Evolutionary conservation across 768 basidiomycete species (phyloP).

Genomic region (Suillus clintonianus): DNA sequence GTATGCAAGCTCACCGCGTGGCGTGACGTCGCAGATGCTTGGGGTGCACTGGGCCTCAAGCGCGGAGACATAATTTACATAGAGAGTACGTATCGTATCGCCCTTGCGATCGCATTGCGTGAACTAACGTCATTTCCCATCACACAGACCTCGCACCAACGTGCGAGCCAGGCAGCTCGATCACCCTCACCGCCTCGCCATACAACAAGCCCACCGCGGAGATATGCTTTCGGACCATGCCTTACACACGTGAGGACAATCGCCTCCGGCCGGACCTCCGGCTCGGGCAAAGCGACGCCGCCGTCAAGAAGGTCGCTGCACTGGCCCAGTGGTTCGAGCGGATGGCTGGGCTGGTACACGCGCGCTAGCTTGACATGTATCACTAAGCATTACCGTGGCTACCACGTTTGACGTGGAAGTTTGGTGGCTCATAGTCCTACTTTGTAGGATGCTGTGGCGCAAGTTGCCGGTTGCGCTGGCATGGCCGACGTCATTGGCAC

Average conservation of each 20-base stretch:
- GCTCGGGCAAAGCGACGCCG: constrained; percentile 67
- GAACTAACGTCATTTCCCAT: neutral
- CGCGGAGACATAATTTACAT: constrained; percentile 74
- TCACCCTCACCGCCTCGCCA: constrained; percentile 68
- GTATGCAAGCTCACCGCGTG: constrained; percentile 78
- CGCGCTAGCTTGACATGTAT: neutral
- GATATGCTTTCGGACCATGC: constrained; percentile 82
- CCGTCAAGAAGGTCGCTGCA: constrained; percentile 64
- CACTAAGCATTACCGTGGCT: neutral
- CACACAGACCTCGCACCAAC: constrained; percentile 53
- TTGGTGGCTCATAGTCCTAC: neutral
- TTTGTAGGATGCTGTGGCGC: neutral
- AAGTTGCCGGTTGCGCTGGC: neutral
- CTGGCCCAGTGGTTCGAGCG: constrained; percentile 72
- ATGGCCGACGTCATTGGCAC: neutral
- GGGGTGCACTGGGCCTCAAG: constrained; percentile 61
- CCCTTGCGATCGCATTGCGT: neutral
- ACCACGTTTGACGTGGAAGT: neutral
- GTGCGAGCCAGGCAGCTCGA: constrained; percentile 44
- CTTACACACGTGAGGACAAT: constrained; percentile 58
- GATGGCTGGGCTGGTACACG: constrained; percentile 62
- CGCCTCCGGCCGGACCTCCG: constrained; percentile 71
- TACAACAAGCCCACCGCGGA: constrained; percentile 59
- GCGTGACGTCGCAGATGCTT: constrained; percentile 72
- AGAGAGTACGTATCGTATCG: constrained; percentile 51